Percentiles rank a stretch among this genome's conserved stretches.
These are phyloP conservation scores for Eragrostis tef DNA, from an alignment of 202 grass and related monocot genomes.

Conservation along the genomic window DNA sequence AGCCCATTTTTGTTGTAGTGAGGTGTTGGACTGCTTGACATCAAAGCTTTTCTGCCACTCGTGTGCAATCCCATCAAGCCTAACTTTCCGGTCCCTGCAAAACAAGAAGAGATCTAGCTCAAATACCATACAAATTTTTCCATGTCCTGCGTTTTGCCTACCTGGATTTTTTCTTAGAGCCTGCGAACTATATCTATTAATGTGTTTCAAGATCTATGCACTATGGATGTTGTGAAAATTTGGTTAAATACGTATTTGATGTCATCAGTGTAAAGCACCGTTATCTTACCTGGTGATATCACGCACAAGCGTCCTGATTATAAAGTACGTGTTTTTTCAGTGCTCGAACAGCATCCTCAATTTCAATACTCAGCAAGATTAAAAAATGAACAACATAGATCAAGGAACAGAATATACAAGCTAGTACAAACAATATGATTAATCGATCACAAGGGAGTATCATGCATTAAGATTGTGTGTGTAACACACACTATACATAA, in stretches of 20 bases:
- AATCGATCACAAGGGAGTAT: background rate
- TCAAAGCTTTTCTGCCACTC: too few species aligned
- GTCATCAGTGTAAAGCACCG: background rate
- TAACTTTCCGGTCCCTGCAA: too few species aligned
- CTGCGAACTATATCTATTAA: background rate
- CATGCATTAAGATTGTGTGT: background rate
- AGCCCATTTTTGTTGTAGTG: too few species aligned
- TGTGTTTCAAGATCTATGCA: too few species aligned
- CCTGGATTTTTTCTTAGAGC: background rate
- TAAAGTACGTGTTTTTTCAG: conserved; percentile 55
- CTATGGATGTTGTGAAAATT: background rate
- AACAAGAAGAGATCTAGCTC: too few species aligned
- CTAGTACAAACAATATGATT: background rate
- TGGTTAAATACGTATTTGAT: background rate
- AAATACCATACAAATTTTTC: too few species aligned
- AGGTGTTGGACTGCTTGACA: too few species aligned
- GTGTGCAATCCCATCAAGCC: too few species aligned
- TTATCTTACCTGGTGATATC: conserved; percentile 63
- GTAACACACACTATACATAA: background rate
- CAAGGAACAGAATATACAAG: conserved; percentile 7
- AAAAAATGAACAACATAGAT: background rate
- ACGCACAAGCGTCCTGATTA: conserved; percentile 53
- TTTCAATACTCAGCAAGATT: conserved; percentile 50
- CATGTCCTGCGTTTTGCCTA: too few species aligned
- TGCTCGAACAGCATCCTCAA: conserved; percentile 47